phyloP scores from a whole-genome alignment of 148 eudicot species.

The Vaccinium corymbosum region DNA sequence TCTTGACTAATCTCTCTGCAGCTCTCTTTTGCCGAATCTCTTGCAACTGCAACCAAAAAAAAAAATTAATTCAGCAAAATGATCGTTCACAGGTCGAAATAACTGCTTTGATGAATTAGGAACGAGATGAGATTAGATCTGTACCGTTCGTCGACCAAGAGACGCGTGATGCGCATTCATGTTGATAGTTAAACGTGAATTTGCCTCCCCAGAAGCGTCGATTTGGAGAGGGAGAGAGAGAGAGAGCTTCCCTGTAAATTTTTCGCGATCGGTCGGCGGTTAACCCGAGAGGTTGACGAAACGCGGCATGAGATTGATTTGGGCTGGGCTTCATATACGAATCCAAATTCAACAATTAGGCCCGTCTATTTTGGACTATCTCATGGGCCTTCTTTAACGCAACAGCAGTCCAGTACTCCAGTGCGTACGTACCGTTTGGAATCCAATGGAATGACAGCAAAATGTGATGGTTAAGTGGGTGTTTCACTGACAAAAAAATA shows the following conservation, averaged over 20 bases:
- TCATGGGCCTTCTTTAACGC: neutral
- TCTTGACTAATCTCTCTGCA: constrained; percentile 75
- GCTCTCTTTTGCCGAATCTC: constrained; percentile 90
- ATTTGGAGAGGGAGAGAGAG: neutral
- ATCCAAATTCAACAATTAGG: neutral
- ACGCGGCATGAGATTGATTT: neutral
- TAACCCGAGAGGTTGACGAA: neutral
- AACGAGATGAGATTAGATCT: neutral
- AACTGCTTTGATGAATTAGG: neutral
- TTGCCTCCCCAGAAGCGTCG: neutral
- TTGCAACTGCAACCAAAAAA: constrained; percentile 41
- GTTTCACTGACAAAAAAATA: too few species aligned
- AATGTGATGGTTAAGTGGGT: too few species aligned
- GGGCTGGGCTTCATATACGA: neutral
- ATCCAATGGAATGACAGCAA: too few species aligned
- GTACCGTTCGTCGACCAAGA: constrained; percentile 52
- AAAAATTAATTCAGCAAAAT: neutral
- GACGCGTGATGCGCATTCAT: constrained; percentile 27
- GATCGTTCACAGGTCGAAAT: neutral
- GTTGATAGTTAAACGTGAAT: neutral
- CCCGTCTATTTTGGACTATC: neutral
- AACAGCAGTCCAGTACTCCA: neutral
- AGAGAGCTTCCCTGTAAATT: constrained; percentile 11
- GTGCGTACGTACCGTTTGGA: neutral
- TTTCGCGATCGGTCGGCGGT: neutral